Conservation (phyloP, 1,139 yeast genomes). For the Diutina neorugosa region DNA sequence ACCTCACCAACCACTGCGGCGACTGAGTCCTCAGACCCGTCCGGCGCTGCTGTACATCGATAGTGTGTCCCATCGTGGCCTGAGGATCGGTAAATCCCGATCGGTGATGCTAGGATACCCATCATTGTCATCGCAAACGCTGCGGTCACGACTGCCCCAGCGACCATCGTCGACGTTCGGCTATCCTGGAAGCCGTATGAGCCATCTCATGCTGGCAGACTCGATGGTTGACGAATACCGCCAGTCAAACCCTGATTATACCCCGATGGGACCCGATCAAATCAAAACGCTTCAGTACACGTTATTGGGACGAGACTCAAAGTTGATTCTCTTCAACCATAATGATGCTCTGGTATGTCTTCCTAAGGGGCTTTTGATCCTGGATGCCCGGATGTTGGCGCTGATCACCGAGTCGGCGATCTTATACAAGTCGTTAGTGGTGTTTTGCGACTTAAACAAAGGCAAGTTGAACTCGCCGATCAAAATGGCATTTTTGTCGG, state of each 20-base stretch:
- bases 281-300: conserved; percentile 39
- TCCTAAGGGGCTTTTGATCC: conserved; percentile 43
- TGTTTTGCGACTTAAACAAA: conserved; percentile 18
- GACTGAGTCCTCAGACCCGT: background rate
- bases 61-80: background rate
- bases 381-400: conserved; percentile 46
- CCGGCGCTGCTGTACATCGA: background rate
- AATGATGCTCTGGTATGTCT: conserved; percentile 23
- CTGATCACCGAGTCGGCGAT: conserved; percentile 64
- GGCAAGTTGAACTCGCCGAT: conserved; percentile 34
- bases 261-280: background rate
- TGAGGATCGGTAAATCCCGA: background rate
- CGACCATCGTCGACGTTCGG: background rate
- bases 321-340: conserved; percentile 34
- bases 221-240: background rate
- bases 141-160: background rate
- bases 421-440: conserved; percentile 37
- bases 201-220: background rate
- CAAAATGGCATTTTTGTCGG: conserved; percentile 52
- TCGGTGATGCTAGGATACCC: background rate
- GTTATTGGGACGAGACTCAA: conserved; percentile 63
- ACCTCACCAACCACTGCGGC: background rate
- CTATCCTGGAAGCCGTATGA: background rate
- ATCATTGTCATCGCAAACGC: background rate
- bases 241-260: background rate